Percentiles rank a stretch among this genome's conserved stretches.
These are phyloP conservation scores for Thielaviopsis musarum DNA, from an alignment of 2,329 filamentous ascomycete genomes.

Conservation along the genomic window DNA sequence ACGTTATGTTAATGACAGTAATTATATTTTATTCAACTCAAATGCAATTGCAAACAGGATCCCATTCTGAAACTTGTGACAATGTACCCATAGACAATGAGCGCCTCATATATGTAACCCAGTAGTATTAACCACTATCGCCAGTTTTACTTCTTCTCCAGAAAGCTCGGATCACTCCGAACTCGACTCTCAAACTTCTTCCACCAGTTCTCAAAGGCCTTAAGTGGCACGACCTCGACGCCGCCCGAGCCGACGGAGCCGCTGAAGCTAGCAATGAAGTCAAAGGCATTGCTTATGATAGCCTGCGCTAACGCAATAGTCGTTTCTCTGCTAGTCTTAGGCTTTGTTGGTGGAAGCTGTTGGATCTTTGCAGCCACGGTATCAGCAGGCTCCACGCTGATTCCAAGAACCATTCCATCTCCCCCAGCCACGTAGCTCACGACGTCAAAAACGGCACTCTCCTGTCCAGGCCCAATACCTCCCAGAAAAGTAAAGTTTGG, in stretches of 20 bases:
- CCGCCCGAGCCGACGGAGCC: slow-evolving; percentile 42
- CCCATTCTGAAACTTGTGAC: too few species aligned
- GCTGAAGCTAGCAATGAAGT: slow-evolving; percentile 82
- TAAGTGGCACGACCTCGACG: slow-evolving; percentile 79
- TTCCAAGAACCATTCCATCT: slow-evolving; percentile 54
- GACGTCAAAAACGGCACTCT: slow-evolving; percentile 80
- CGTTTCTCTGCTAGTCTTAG: slow-evolving; percentile 13
- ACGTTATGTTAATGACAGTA: neutral
- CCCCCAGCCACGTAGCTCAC: slow-evolving; percentile 13
- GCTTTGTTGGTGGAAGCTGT: slow-evolving; percentile 31
- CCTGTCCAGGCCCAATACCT: slow-evolving; percentile 76
- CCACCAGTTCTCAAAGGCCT: slow-evolving; percentile 97
- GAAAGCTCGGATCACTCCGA: slow-evolving; percentile 70
- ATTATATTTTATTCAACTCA: neutral
- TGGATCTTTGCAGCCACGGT: slow-evolving; percentile 56
- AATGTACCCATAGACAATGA: neutral
- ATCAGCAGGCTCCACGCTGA: slow-evolving; percentile 61
- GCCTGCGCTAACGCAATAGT: slow-evolving; percentile 73
- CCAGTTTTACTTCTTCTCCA: slow-evolving; percentile 42
- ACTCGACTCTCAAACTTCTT: slow-evolving; percentile 81
- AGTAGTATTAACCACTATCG: neutral
- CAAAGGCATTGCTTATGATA: slow-evolving; percentile 95
- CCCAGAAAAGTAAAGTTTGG: slow-evolving; percentile 71
- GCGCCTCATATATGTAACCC: neutral
- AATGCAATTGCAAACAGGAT: neutral